phyloP scores from a whole-genome alignment of 805 yeast genomes.

The Saccharomycopsis oosterbeekiorum region DNA sequence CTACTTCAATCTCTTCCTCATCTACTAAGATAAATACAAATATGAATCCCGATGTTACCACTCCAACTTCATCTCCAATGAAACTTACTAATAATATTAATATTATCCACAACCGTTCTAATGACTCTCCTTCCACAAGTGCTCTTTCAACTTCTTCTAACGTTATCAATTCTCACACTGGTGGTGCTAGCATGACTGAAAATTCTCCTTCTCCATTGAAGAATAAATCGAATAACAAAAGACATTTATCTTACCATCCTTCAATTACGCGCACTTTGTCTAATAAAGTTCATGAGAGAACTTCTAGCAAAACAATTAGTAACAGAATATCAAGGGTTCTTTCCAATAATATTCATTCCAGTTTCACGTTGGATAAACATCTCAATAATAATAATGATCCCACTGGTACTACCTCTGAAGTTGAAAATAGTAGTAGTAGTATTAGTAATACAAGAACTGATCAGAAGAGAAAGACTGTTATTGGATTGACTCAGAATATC shows the following conservation, averaged over 20 bases:
- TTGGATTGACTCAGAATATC: neutral
- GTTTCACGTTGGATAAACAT: neutral
- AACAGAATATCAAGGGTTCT: slow-evolving; percentile 12
- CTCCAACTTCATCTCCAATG: neutral
- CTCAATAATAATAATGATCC: neutral
- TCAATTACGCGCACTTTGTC: slow-evolving; percentile 1
- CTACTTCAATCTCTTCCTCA: neutral
- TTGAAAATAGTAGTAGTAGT: neutral
- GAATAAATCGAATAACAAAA: neutral
- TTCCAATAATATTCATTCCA: slow-evolving; percentile 10
- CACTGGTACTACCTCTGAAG: neutral
- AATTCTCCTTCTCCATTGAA: neutral
- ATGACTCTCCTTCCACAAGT: neutral
- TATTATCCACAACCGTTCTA: neutral
- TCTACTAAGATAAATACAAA: neutral
- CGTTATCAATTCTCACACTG: neutral
- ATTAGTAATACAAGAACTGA: neutral
- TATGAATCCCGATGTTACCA: neutral
- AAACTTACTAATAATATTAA: neutral
- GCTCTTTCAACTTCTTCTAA: neutral
- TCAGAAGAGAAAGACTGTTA: slow-evolving; percentile 7
- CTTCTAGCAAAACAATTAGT: neutral
- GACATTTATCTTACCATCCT: neutral
- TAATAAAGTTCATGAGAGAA: neutral
- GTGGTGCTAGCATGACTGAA: neutral